Base-by-base conservation (phyloP, 2,329 filamentous ascomycete species). In the Botrytis tulipae region DNA sequence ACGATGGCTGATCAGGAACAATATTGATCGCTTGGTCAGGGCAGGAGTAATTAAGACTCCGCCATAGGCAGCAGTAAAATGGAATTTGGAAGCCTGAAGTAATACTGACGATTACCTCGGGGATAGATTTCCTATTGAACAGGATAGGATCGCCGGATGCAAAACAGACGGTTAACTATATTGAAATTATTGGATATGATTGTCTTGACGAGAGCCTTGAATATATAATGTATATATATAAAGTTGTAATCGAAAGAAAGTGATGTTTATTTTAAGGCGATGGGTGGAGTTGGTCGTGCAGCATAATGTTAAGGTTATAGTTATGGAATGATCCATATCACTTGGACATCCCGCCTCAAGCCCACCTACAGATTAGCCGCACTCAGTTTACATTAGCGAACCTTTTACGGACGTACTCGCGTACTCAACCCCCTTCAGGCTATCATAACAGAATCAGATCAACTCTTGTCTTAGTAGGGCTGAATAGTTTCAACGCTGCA, bases 51-150 rank as follows among this genome's bases (percentile, higher is more conserved):
- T 67, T 35, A 35, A 32, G 60, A 71, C 60, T 71, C 60, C 60
- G 46, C 70, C 70, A 71, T 42, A 71, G 70, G 70, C 70, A 71
- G 61, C 70, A 71, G 46, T 46, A 71, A 66, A 71, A 66, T 42
- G n/a, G 35, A 71, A 65, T 71, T 71, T 48, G 70, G 70, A 54
- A 71, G 70, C 70, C 70, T 71, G 70, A 71, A 65, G 60, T 71
- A 37, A 57, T 29, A 71, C 44, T 54, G 70, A 57, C 35, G 46
- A 57, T 12, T 46, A 25, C n/a, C 48, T 68, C 32, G 48, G 32
- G 18, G 12, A 22, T 6, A 42, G 3, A 68, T 57, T 9, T 68
- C 25, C 37, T 57, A 57, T 57, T 32, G 35, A 57, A 57, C 29
- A 42, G 66, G 66, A 42, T 32, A 32, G 48, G 66, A 42, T 32